Evolutionary conservation across 2,329 filamentous ascomycete genomes (phyloP).

Genomic region (Colletotrichum eleusines): DNA sequence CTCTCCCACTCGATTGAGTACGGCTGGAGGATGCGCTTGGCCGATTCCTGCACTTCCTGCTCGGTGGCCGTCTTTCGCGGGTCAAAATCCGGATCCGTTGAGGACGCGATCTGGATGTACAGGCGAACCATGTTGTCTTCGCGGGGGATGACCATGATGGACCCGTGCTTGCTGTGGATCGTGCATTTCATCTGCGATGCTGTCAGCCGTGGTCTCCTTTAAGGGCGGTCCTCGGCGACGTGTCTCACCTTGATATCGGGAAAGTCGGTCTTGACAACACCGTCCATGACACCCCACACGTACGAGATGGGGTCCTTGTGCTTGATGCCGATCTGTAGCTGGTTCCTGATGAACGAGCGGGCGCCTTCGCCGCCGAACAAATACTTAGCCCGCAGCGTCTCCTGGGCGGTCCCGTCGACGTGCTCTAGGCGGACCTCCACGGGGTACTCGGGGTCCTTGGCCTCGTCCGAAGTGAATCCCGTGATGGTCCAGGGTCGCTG

Average conservation of each 20-base stretch:
- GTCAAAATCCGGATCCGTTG: slow-evolving; percentile 70
- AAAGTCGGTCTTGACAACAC: slow-evolving; percentile 79
- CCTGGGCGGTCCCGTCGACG: slow-evolving; percentile 76
- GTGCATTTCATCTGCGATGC: slow-evolving; percentile 74
- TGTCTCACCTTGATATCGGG: slow-evolving; percentile 77
- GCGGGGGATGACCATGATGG: slow-evolving; percentile 82
- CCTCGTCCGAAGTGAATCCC: slow-evolving; percentile 70
- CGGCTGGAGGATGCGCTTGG: slow-evolving; percentile 74
- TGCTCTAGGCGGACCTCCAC: slow-evolving; percentile 84
- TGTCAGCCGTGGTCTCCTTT: not conserved
- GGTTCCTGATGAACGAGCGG: slow-evolving; percentile 72
- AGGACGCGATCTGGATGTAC: slow-evolving; percentile 76
- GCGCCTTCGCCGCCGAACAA: slow-evolving; percentile 80
- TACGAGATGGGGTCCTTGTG: slow-evolving; percentile 77
- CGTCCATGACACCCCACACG: slow-evolving; percentile 83
- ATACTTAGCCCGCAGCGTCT: slow-evolving; percentile 78
- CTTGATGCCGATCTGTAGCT: slow-evolving; percentile 77
- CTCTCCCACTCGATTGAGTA: slow-evolving; percentile 76
- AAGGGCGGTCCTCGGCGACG: not conserved
- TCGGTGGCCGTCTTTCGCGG: slow-evolving; percentile 73
- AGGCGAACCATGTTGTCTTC: slow-evolving; percentile 74
- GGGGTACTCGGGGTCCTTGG: slow-evolving; percentile 74
- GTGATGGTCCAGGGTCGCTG: slow-evolving; percentile 75
- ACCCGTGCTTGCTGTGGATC: slow-evolving; percentile 79
- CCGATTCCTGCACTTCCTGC: slow-evolving; percentile 72